Evolutionary conservation across 1,284 basidiomycete genomes (phyloP), one percentile per base, ranked within the genome.

Genomic region (Malassezia yamatoensis): DNA sequence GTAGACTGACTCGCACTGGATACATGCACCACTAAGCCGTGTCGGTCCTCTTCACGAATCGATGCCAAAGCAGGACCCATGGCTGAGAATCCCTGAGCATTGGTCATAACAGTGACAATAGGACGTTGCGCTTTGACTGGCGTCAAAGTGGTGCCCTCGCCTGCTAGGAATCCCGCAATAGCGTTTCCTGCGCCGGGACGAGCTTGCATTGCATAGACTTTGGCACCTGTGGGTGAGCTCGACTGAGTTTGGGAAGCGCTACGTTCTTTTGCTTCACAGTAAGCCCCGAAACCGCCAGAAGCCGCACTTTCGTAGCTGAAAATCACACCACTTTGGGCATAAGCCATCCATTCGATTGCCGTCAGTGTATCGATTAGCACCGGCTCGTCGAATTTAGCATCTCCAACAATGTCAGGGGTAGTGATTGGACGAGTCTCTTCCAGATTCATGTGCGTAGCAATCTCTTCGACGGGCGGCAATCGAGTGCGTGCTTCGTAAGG

Each of bases 141-240:
- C 29, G 57, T 57, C n/a, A 60, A 63, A 21, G 61, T 61, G 10
- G 51, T 55, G 33, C 60, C 59, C 47, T 61, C 62, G 51, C 58
- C 61, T 38, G 64, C 53, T 32, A 74, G 58, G 59, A 69, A 74
- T 49, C 72, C 72, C 11, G 65, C 60, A 53, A 74, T 66, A 51
- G 71, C 68, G 49, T 53, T 64, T 40, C 63, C 70, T 20, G 72
- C 98, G 38, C 93, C 94, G 3, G 90, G 53, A 32, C 71, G 67
- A 39, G 70, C 70, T 65, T 74, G 72, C 68, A 74, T 68, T 54
- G 63, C 54, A 54, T 67, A 66, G 50, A 74, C 72, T 47, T 62
- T 58, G 45, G 69, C 61, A 20, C 64, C 62, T 16, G 57, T 52
- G 52, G 57, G 60, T 61, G 58, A 62, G 33, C 63, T 63, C 45